Evolutionary conservation across 768 basidiomycete genomes (phyloP).

Genomic region (Multifurca ochricompacta): DNA sequence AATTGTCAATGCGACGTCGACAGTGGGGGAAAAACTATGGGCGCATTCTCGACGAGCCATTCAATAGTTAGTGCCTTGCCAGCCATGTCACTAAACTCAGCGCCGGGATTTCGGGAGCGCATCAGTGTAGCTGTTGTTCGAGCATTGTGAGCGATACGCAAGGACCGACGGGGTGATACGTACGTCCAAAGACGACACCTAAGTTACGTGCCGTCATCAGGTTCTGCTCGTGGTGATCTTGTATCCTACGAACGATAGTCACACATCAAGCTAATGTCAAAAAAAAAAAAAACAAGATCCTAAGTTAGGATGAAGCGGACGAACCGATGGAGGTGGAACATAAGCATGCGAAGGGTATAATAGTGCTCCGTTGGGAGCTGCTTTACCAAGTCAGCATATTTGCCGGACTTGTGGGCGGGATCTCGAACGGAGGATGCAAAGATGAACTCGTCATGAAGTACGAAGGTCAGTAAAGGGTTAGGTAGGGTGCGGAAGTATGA

Average conservation of each 20-base stretch:
- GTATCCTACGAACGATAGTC: slow-evolving; percentile 37
- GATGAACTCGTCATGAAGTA: slow-evolving; percentile 87
- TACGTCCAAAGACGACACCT: slow-evolving; percentile 97
- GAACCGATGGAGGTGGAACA: slow-evolving; percentile 84
- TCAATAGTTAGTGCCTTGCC: slow-evolving; percentile 90
- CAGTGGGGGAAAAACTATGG: slow-evolving; percentile 35
- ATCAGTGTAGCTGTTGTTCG: slow-evolving; percentile 79
- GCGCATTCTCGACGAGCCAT: slow-evolving; percentile 90
- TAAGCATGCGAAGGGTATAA: slow-evolving; percentile 69
- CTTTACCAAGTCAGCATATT: slow-evolving; percentile 60
- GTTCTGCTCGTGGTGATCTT: slow-evolving; percentile 61
- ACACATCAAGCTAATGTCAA: slow-evolving; percentile 2
- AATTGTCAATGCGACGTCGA: slow-evolving; percentile 4
- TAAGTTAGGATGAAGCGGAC: slow-evolving; percentile 21
- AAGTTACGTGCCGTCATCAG: slow-evolving; percentile 93
- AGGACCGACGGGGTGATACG: slow-evolving; percentile 30
- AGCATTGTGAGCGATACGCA: background rate
- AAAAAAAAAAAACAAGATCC: background rate
- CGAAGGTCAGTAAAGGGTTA: slow-evolving; percentile 82
- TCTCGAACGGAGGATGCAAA: slow-evolving; percentile 66
- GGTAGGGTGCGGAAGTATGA: slow-evolving; percentile 93
- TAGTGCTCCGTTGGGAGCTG: slow-evolving; percentile 85
- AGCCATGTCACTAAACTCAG: slow-evolving; percentile 97
- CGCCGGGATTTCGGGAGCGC: slow-evolving; percentile 75
- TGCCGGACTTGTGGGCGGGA: slow-evolving; percentile 44